Base-by-base conservation (phyloP, 2,329 filamentous ascomycete genomes). In the Coniochaeta ligniaria region DNA sequence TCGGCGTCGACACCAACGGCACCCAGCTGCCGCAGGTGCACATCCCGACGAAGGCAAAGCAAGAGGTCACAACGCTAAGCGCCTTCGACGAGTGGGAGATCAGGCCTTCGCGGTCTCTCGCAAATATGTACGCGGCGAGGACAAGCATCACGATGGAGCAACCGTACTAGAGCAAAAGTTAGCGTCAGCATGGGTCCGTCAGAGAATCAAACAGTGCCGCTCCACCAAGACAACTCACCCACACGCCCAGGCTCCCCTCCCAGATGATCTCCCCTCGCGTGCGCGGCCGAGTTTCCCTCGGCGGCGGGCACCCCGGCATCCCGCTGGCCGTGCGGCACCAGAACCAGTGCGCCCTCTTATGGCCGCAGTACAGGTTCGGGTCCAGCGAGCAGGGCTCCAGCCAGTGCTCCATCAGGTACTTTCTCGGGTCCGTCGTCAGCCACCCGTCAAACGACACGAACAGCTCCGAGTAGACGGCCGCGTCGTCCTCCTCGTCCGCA, bases 41-140 rank as follows among this genome's bases (percentile, higher is more conserved):
- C 47, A 52, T 52, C 24, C 59, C 59, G 24, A 62, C 24, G 14
- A 60, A 50, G 24, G 56, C 47, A 1, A 60, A 17, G 43, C 50
- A 50, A 24, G 59, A 59, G 9, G 50, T 36, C 17, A 59, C 54
- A n/a, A 62, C 33, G 41, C 59, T 58, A 50, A 60, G 60, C 26
- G 58, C 56, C 57, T 60, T 62, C 22, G 59, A 33, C 5, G 56
- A 54, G 16, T 58, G 31, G 16, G 54, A 8, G 20, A 62, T 20
- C 8, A 57, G 41, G 6, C 47, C 45, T 22, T 55, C 57, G 33
- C 35, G 38, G 59, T 62, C 61, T 20, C 17, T 45, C 12, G 52
- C 56, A 35, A 62, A 16, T 2, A 62, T 47, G 38, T 52, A 60
- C 17, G 59, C 52, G 6, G 61, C 43, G 7, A 62, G 52, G 17